Percentiles rank a stretch among this genome's conserved stretches.
These are phyloP conservation scores for Botrytis fabae DNA, from an alignment of 2,329 filamentous ascomycete species.

Conservation along the genomic window DNA sequence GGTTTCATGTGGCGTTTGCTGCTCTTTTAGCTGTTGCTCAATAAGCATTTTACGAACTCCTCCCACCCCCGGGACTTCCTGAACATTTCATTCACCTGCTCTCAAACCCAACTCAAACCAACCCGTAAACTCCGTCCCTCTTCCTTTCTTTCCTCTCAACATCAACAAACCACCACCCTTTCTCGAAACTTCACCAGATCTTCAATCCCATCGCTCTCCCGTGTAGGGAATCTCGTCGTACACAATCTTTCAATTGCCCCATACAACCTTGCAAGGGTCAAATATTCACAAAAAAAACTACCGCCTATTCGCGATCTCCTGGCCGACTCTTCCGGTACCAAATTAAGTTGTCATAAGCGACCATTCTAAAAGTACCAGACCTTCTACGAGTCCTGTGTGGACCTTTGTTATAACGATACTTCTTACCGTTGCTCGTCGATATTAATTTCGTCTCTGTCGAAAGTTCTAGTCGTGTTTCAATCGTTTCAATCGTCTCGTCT, in stretches of 20 bases:
- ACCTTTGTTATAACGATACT: conserved; percentile 14
- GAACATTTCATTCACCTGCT: conserved; percentile 2
- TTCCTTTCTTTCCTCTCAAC: conserved; percentile 10
- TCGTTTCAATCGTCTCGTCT: conserved; percentile 1
- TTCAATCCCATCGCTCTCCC: no score
- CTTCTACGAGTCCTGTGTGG: conserved; percentile 6
- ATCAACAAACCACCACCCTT: background rate
- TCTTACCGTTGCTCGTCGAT: conserved; percentile 15
- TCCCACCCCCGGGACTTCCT: background rate
- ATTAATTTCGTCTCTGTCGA: background rate
- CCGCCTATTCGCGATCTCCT: conserved; percentile 21
- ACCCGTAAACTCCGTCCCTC: conserved; percentile 8
- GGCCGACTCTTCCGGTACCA: conserved; percentile 24
- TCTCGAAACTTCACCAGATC: background rate
- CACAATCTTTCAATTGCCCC: conserved; percentile 4
- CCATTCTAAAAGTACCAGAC: conserved; percentile 19
- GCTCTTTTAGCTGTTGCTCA: conserved; percentile 4
- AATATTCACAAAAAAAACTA: background rate
- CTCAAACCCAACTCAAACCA: background rate
- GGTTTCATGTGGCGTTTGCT: conserved; percentile 24
- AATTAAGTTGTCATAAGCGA: conserved; percentile 24
- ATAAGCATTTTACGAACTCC: conserved; percentile 21
- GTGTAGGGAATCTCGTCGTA: background rate
- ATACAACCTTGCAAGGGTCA: conserved; percentile 16
- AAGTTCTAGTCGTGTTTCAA: conserved; percentile 1